Percentiles rank a stretch among this genome's conserved stretches.
phyloP scores from a whole-genome alignment of 257 asterid species.

The Solanum virginianum region DNA sequence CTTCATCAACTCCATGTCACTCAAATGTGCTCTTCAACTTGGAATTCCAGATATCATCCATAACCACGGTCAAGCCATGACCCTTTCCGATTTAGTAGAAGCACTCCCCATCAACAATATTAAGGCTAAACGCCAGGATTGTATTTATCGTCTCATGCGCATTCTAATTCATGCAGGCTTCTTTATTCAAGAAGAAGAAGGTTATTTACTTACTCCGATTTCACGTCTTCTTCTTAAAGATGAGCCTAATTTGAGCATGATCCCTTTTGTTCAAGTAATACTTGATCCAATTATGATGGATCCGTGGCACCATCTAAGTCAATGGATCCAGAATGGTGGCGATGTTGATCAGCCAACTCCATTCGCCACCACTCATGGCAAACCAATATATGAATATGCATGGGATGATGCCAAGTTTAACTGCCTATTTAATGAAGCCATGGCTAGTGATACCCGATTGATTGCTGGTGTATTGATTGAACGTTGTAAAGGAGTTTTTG shows the following conservation, averaged over 20 bases:
- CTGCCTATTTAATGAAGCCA: background rate
- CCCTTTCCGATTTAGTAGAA: background rate
- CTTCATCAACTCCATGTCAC: background rate
- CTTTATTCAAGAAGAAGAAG: background rate
- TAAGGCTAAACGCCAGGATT: background rate
- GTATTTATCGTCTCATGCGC: conserved; percentile 1
- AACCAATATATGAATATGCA: background rate
- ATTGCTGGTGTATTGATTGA: background rate
- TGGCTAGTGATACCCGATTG: too few species aligned
- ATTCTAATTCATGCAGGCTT: background rate
- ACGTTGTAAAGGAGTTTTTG: background rate
- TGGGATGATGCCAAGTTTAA: background rate
- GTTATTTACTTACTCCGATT: background rate
- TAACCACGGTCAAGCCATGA: conserved; percentile 2
- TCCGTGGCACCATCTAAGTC: background rate
- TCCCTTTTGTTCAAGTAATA: background rate
- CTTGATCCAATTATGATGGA: background rate
- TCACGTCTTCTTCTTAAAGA: background rate
- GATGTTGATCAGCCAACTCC: background rate
- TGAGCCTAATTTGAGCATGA: background rate
- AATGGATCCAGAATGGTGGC: background rate
- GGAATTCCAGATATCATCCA: conserved; percentile 7
- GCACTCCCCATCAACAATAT: background rate
- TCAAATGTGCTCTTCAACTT: conserved; percentile 7
- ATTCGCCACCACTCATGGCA: background rate